Conservation (phyloP, 331 rosid genomes). For the Telfairia occidentalis region DNA sequence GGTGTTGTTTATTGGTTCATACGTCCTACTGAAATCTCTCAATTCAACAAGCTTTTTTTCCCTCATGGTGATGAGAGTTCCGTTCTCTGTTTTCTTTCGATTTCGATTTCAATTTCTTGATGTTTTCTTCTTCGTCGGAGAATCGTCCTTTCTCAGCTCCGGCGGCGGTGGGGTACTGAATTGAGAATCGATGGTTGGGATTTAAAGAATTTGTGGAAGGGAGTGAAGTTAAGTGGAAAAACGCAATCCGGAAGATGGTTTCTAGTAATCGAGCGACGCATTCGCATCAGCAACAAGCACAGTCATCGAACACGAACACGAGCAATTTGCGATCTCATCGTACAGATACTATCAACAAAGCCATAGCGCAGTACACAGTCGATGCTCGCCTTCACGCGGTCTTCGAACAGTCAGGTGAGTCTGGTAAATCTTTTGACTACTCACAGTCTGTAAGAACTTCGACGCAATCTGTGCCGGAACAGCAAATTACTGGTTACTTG, state of each 20-base stretch:
- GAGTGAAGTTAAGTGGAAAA: not conserved
- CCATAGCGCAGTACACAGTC: slow-evolving; percentile 82
- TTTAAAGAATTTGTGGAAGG: not conserved
- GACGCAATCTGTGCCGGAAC: slow-evolving; percentile 42
- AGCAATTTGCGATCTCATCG: slow-evolving; percentile 19
- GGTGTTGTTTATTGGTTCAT: not conserved
- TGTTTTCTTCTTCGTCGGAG: not conserved
- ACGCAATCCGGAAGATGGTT: slow-evolving; percentile 26
- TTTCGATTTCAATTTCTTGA: not conserved
- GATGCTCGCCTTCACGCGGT: slow-evolving; percentile 91
- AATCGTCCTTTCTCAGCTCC: not conserved
- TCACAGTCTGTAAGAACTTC: slow-evolving; percentile 29
- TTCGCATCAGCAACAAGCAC: slow-evolving; percentile 18
- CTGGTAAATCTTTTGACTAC: slow-evolving; percentile 59
- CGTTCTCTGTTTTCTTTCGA: not conserved
- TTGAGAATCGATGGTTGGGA: not conserved
- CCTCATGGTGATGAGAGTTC: not conserved
- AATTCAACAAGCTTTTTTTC: not conserved
- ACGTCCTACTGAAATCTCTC: slow-evolving; percentile 1
- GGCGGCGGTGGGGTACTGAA: not conserved
- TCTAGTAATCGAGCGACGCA: slow-evolving; percentile 29
- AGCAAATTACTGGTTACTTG: slow-evolving; percentile 67
- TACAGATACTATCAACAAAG: slow-evolving; percentile 52
- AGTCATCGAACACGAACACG: slow-evolving; percentile 31
- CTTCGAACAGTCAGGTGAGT: slow-evolving; percentile 69